Evolutionary conservation across 73 alveolate species (phyloP).

Genomic region (Paramecium primaurelia): DNA sequence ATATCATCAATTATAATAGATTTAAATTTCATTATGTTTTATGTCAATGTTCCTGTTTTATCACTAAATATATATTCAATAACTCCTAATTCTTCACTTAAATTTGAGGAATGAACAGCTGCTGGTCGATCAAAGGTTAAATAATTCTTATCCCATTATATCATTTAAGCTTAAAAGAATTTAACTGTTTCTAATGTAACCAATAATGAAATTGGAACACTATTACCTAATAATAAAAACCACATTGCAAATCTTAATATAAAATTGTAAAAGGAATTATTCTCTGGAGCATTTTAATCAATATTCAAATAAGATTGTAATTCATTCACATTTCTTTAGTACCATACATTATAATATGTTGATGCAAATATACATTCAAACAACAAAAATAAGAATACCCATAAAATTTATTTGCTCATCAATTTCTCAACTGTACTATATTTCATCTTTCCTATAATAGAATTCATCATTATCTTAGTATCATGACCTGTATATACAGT

Average conservation of each 20-base stretch:
- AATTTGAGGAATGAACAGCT: constrained; percentile 86
- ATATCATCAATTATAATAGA: constrained; percentile 77
- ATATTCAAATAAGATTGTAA: constrained; percentile 53
- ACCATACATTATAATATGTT: constrained; percentile 68
- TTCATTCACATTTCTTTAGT: constrained; percentile 39
- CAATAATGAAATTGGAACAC: constrained; percentile 93
- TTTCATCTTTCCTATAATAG: constrained; percentile 88
- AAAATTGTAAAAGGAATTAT: constrained; percentile 51
- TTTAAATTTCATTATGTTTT: constrained; percentile 91
- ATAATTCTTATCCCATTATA: constrained; percentile 84
- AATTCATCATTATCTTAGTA: constrained; percentile 94
- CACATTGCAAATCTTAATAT: constrained; percentile 82
- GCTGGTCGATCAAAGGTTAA: constrained; percentile 77
- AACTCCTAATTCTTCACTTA: constrained; percentile 95
- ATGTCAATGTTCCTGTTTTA: constrained; percentile 96
- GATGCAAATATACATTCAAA: constrained; percentile 81
- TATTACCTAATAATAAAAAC: constrained; percentile 83
- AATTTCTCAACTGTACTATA: constrained; percentile 85
- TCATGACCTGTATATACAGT: constrained; percentile 89
- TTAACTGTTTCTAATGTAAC: constrained; percentile 92
- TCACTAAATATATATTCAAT: constrained; percentile 91
- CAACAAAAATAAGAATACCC: constrained; percentile 79
- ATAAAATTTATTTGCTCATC: constrained; percentile 85
- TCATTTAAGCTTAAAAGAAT: constrained; percentile 88
- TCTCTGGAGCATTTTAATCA: constrained; percentile 47